Base-by-base conservation (phyloP, 1,139 yeast genomes). In the Ogataea hybrid region DNA sequence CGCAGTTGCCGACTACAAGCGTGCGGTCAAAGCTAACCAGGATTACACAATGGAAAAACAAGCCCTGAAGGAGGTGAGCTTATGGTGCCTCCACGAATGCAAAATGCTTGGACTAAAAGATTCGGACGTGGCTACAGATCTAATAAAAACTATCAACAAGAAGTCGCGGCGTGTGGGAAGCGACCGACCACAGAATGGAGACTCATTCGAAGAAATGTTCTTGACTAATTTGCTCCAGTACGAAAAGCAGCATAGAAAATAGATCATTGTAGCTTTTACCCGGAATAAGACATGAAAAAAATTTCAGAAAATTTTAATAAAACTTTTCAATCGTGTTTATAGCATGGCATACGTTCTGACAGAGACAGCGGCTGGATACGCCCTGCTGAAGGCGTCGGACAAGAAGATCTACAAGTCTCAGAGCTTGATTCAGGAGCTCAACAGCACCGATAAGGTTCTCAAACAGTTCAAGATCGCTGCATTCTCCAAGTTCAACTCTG, bases 331-430 rank as follows among this genome's bases (percentile, higher is more conserved):
- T 20, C 37, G 28, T 31, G 37, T 35, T 32, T 12, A 39, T 28
- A 35, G 38, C 22, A 89, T 89, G 97, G 88, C 97, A 57, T 89
- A 79, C 78, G 92, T 92, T 62, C 81, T 92, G 67, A 86, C 97
- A 50, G 98, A 92, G 75, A 92, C 97, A 52, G 87, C 97, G 53
- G 98, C 98, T 44, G 98, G 98, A 64, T 92, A 92, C 66, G 97
- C 97, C 65, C 77, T 92, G 64, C 79, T 92, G 63, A 92, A 92
- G 73, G 96, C 97, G 47, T 83, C 96, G 53, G 97, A 92, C 75
- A 92, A 92, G 76, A 92, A 92, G 78, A 84, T 92, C 62, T 83
- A 90, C 77, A 89, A 90, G 73, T 84, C 95, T 25, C 67, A 85
- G 41, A 65, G 80, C 47, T 71, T 89, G 58, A 69, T 86, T 55